Base-by-base conservation (phyloP, 2,329 filamentous ascomycete genomes). In the Cladosporium sphaerospermum region DNA sequence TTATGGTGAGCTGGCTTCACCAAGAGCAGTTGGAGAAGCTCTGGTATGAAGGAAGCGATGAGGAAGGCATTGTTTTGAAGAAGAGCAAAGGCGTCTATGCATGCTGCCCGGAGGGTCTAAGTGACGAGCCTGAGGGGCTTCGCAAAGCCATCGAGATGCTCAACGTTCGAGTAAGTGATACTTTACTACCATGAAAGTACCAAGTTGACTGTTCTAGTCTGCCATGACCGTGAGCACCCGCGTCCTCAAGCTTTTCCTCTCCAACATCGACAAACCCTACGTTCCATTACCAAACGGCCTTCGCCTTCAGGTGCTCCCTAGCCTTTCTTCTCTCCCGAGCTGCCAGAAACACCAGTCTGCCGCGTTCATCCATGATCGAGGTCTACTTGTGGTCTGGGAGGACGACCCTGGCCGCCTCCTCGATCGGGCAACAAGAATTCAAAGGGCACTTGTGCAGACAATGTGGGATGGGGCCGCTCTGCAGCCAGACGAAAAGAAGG, bases 191-290 rank as follows among this genome's bases (percentile, higher is more conserved):
- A 3, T 33, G 7, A 2, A 42, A 28, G 3, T 13, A 9, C 10
- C 32, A 4, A 32, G 31, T 14, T 44, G 14, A 55, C 19, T 2
- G 1, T 28, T 2, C 64, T 54, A 84, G 79, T 81, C 78, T 61
- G 83, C 83, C 47, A 84, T 86, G 78, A 87, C 84, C 3, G 75
- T 86, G 57, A 84, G 81, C 63, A 86, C 83, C 3, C 74, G 77
- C 54, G 78, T 85, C 39, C 82, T 86, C 61, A 78, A 80, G 58
- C 74, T 83, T 28, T 77, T 86, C 57, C 70, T 85, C 6, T 70
- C 76, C 53, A 69, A 74, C 45, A 75, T 72, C 43, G 71, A 75
- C 18, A 59, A 72, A 18, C 71, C 78, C 13, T 83, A 78, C 58
- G 79, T 86, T 9, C 81, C 83, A 9, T 70, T 86, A 13, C 67